Evolutionary conservation across 73 alveolate species (phyloP).

Genomic region (Paramecium biaurelia): DNA sequence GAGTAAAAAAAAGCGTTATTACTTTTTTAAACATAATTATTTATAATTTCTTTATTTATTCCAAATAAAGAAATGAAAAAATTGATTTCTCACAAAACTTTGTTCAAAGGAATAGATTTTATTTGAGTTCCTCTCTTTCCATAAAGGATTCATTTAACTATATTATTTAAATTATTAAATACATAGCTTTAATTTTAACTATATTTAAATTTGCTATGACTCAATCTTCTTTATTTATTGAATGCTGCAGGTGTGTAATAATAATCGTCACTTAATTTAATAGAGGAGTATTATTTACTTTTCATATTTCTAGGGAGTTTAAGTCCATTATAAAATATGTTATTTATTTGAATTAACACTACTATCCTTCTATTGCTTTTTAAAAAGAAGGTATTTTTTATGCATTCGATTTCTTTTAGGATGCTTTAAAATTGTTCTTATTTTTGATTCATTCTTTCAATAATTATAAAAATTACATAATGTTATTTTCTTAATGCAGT

Average conservation of each 20-base stretch:
- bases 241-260: conserved; percentile 39
- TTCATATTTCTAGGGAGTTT: conserved; percentile 8
- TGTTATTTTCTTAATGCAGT: background rate
- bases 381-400: conserved; percentile 1
- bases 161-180: background rate
- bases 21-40: background rate
- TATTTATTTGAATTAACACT: background rate
- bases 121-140: conserved; percentile 16
- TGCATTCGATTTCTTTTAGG: conserved; percentile 47
- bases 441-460: background rate
- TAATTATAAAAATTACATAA: background rate
- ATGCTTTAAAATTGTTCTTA: background rate
- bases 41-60: background rate
- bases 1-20: background rate
- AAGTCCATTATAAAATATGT: background rate
- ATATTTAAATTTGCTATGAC: background rate
- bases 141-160: background rate
- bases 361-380: background rate
- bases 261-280: background rate
- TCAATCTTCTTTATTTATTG: background rate
- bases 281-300: background rate
- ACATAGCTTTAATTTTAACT: background rate
- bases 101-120: background rate
- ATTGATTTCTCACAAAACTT: background rate
- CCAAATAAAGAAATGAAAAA: background rate